These are phyloP conservation scores for Helianthus annuus DNA, from an alignment of 129 eudicot species.

Conservation along the genomic window DNA sequence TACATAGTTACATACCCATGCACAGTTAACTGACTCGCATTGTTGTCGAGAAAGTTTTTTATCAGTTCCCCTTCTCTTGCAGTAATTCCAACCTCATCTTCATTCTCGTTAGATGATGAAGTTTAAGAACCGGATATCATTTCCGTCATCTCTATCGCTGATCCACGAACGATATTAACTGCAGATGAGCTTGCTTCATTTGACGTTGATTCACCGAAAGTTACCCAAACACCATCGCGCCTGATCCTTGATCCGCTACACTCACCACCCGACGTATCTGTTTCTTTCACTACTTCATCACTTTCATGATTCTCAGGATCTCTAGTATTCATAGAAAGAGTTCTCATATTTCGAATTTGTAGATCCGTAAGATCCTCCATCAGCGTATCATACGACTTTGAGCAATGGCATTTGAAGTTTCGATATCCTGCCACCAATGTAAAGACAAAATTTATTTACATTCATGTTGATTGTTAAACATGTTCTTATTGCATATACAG, in stretches of 20 bases:
- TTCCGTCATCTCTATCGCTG: conserved; percentile 35
- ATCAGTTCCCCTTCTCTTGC: conserved; percentile 68
- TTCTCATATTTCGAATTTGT: conserved; percentile 47
- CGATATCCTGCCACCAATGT: conserved; percentile 56
- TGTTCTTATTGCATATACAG: conserved; percentile 15
- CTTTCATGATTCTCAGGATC: too few species aligned
- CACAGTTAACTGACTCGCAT: conserved; percentile 78
- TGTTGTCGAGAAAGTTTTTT: conserved; percentile 56
- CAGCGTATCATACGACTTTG: conserved; percentile 77
- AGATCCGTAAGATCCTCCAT: conserved; percentile 80
- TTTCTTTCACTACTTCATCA: too few species aligned
- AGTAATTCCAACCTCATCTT: conserved; percentile 31
- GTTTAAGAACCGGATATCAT: too few species aligned
- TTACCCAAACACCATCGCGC: conserved; percentile 30
- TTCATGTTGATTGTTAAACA: not conserved
- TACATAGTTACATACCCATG: conserved; percentile 81
- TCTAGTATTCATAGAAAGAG: not conserved
- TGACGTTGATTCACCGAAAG: conserved; percentile 17
- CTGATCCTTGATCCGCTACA: conserved; percentile 21
- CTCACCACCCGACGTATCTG: conserved; percentile 21
- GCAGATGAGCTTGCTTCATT: not conserved
- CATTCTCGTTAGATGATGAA: too few species aligned
- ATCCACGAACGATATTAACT: conserved; percentile 32
- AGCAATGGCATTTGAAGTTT: conserved; percentile 67
- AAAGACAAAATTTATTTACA: not conserved